phyloP scores from a whole-genome alignment of 1,139 yeast species.

The Casaregolazyma lundiana region DNA sequence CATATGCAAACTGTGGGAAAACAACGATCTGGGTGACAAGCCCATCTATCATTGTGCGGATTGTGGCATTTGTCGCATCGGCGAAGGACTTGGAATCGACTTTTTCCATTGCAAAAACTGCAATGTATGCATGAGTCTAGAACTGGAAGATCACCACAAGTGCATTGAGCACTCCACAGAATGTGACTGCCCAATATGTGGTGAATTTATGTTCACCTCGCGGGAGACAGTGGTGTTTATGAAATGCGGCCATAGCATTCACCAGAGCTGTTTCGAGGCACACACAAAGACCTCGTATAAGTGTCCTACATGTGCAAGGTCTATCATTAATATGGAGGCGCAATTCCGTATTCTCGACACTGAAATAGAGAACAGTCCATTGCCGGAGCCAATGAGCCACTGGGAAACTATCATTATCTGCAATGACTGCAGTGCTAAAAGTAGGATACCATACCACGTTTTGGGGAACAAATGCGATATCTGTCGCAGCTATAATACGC shows the following conservation, averaged over 20 bases:
- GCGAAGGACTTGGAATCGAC: slow-evolving; percentile 81
- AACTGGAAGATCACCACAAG: slow-evolving; percentile 68
- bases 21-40: slow-evolving; percentile 60
- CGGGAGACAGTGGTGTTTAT: slow-evolving; percentile 81
- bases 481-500: slow-evolving; percentile 83
- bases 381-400: slow-evolving; percentile 71
- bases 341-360: slow-evolving; percentile 81
- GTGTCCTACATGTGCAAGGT: slow-evolving; percentile 85
- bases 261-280: slow-evolving; percentile 76
- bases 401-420: slow-evolving; percentile 81
- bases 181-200: slow-evolving; percentile 90
- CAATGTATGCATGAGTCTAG: slow-evolving; percentile 82
- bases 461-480: slow-evolving; percentile 83
- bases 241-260: slow-evolving; percentile 95
- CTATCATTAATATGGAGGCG: slow-evolving; percentile 81
- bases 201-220: slow-evolving; percentile 86
- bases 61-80: slow-evolving; percentile 90
- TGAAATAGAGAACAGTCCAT: slow-evolving; percentile 69
- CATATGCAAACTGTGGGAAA: slow-evolving; percentile 76
- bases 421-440: slow-evolving; percentile 84
- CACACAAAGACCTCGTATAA: slow-evolving; percentile 76
- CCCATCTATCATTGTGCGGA: slow-evolving; percentile 88
- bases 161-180: slow-evolving; percentile 86
- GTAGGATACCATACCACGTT: slow-evolving; percentile 73
- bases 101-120: slow-evolving; percentile 90